Percentiles rank a stretch among this genome's conserved stretches.
phyloP scores from a whole-genome alignment of 495 filamentous ascomycete species.

The Geoglossum glabrum region DNA sequence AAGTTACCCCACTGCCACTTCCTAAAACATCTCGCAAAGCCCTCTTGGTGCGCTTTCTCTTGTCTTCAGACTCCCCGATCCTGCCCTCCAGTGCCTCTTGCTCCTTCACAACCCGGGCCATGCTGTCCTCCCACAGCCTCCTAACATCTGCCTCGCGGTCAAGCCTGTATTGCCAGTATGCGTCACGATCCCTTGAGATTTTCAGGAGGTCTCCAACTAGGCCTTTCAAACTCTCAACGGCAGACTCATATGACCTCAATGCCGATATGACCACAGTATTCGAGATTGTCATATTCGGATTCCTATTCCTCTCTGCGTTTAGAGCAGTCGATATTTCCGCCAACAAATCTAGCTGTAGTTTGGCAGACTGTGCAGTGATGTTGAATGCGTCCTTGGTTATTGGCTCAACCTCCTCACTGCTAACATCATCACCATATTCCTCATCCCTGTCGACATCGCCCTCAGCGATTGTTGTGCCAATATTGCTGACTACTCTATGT shows the following conservation, averaged over 20 bases:
- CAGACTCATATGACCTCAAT: conserved; percentile 70
- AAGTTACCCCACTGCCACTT: conserved; percentile 23
- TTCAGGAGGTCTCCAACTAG: conserved; percentile 73
- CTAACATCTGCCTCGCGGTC: conserved; percentile 75
- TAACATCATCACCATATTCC: conserved; percentile 72
- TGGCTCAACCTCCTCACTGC: conserved; percentile 49
- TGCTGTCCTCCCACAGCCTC: conserved; percentile 95
- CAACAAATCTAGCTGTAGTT: conserved; percentile 76
- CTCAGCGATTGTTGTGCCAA: conserved; percentile 24
- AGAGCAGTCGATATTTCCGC: conserved; percentile 66
- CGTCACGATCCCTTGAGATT: conserved; percentile 81
- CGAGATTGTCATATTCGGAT: conserved; percentile 46
- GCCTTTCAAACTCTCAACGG: conserved; percentile 69
- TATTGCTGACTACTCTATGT: conserved; percentile 26
- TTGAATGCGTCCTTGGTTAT: conserved; percentile 77
- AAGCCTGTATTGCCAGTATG: conserved; percentile 89
- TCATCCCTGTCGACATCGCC: conserved; percentile 26
- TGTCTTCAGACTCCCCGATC: conserved; percentile 77
- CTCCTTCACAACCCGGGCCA: conserved; percentile 80
- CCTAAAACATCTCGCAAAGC: conserved; percentile 76
- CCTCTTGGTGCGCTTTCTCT: conserved; percentile 71
- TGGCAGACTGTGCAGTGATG: conserved; percentile 88
- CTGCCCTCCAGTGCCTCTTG: conserved; percentile 76
- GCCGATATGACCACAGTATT: conserved; percentile 61
- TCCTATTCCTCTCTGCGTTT: conserved; percentile 46